Base-by-base conservation (phyloP, 495 filamentous ascomycete genomes). In the Glonium stellatum region DNA sequence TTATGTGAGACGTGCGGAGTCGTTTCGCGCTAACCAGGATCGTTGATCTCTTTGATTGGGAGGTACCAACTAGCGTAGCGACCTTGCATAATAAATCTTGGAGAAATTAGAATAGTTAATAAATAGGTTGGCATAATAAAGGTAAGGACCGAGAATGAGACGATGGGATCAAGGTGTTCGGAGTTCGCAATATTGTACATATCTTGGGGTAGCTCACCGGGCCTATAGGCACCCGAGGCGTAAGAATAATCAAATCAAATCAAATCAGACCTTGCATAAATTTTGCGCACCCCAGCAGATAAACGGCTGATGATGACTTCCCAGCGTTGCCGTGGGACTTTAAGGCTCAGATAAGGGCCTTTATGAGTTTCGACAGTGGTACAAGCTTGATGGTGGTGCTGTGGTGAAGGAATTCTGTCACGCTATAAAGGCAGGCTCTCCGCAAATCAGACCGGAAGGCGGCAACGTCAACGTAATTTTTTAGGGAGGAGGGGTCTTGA, bases 21-120 rank as follows among this genome's bases (percentile, higher is more conserved):
- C 12, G 41, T 3, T 46, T 46, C 41, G 41, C 41, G 9, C 41
- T 46, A 46, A 46, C 41, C 41, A 21, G 19, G 41, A 46, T 25
- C 22, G 21, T 53, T 53, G 13, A 53, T n/a, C 13, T 18, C 22
- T 34, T 53, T 53, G 49, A 6, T 53, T 53, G 22, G n/a, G 49
- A 53, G 13, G 41, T 46, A 21, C 41, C 41, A 10, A 46, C 15
- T 10, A 10, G 1, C 3, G 41, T 46, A 10, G 41, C 41, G 41
- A n/a, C 19, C 3, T 46, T 46, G 15, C 41, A 46, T 46, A n/a
- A n/a, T n/a, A n/a, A n/a, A n/a, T n/a, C n/a, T n/a, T n/a, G n/a
- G n/a, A n/a, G n/a, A n/a, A n/a, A n/a, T n/a, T n/a, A n/a, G n/a
- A n/a, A n/a, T n/a, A n/a, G n/a, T n/a, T n/a, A n/a, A n/a, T n/a